A percentile compares a stretch with the other conserved stretches of the same genome.
Evolutionary conservation across 2,329 filamentous ascomycete genomes (phyloP).

Genomic region (Apiospora malaysiana): DNA sequence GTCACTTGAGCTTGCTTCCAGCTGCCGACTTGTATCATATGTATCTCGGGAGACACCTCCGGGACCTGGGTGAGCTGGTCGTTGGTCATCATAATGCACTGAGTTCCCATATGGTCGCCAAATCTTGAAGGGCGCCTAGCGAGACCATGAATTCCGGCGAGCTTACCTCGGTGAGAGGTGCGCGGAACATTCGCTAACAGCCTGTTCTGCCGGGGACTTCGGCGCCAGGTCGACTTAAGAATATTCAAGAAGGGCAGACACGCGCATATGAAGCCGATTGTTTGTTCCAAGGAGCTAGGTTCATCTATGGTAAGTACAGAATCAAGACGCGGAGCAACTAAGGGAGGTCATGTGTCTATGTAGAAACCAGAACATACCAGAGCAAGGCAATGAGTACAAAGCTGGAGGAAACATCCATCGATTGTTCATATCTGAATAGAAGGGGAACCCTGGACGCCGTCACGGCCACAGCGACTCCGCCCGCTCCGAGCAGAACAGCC

Average conservation of each 20-base stretch:
- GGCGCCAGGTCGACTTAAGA: neutral
- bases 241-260: slow-evolving; percentile 12
- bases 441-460: slow-evolving; percentile 4
- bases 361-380: neutral
- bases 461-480: slow-evolving; percentile 2
- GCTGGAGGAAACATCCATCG: neutral
- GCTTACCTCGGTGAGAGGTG: neutral
- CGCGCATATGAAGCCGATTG: slow-evolving; percentile 11
- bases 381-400: neutral
- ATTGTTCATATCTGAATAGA: neutral
- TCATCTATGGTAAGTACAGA: neutral
- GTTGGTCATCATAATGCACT: neutral
- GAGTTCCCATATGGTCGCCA: neutral
- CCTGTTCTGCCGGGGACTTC: neutral
- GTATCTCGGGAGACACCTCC: neutral
- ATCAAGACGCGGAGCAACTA: neutral
- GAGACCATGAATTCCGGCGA: neutral
- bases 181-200: neutral
- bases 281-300: neutral
- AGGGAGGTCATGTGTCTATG: too few relatives aligned
- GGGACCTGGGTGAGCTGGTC: neutral
- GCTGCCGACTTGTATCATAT: neutral
- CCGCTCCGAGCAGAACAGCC: neutral
- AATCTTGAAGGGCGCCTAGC: neutral
- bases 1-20: neutral